Base-by-base conservation (phyloP, 2,329 filamentous ascomycete genomes). In the Pestalotiopsis sp. region DNA sequence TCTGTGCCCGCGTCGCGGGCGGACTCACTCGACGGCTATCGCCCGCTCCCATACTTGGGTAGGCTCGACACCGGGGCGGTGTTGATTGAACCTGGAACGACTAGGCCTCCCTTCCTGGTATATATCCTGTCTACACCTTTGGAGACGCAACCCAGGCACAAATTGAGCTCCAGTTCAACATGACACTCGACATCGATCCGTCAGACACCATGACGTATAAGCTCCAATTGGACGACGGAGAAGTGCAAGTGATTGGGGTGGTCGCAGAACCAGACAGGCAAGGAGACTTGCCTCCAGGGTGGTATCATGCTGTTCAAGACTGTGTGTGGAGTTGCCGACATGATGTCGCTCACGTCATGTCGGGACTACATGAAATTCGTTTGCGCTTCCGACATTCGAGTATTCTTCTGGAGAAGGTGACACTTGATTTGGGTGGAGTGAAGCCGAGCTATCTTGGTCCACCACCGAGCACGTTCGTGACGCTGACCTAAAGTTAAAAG, bases 121-220 rank as follows among this genome's bases (percentile, higher is more conserved):
- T 17, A 7, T 81, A 78, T 67, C 71, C 72, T 4, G 72, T 81
- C 22, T 78, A 77, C 58, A 72, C 78, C 6, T 77, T 78, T 60
- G 70, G 75, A 1, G 61, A 71, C 1, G 70, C 68, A 2, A 65
- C 69, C 2, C 40, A 57, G 1, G 66, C 71, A 11, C 10, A 11
- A n/a, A 10, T 67, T 22, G 17, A 38, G 58, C 70, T 79, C 0
- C 71, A 70, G 1, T 78, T 82, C 70, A 80, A 76, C 67, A 77
- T 75, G 64, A 78, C 82, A 0, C 79, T 87, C 4, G 87, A 88
- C 71, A 81, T 83, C 5, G 81, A 86, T 66, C 85, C 86, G 0
- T 76, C 78, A 24, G 78, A 80, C 1, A 82, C 80, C 2, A 83
- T 89, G 74, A 79, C 79, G 4, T 88, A 85, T 69, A 82, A 85